These are phyloP conservation scores for Serpula lacrymans DNA, from an alignment of 768 basidiomycete genomes.

Conservation along the genomic window DNA sequence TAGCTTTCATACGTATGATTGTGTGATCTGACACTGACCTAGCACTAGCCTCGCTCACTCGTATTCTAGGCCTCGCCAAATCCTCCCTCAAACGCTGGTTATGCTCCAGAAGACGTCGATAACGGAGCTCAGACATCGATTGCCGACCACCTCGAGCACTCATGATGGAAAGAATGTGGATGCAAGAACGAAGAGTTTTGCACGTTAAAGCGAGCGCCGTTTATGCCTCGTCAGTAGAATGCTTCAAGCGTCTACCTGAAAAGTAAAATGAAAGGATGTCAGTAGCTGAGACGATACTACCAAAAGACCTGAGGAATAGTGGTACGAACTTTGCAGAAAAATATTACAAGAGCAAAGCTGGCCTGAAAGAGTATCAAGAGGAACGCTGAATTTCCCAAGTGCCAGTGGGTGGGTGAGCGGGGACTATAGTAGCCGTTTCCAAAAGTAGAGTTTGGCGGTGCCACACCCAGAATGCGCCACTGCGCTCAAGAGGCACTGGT, in stretches of 20 bases:
- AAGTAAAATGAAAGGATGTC: constrained; percentile 10
- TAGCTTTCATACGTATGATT: constrained; percentile 2
- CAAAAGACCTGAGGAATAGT: constrained; percentile 9
- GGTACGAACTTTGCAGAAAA: constrained; percentile 11
- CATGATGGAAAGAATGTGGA: constrained; percentile 38
- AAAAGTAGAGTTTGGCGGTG: too few relatives aligned
- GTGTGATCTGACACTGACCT: constrained; percentile 50
- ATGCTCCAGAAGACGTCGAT: constrained; percentile 89
- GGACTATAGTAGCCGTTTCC: too few relatives aligned
- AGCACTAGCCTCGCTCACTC: constrained; percentile 88
- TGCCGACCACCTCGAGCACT: constrained; percentile 81
- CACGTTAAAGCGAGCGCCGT: too few relatives aligned
- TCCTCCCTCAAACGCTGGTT: constrained; percentile 91
- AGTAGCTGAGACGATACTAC: constrained; percentile 13
- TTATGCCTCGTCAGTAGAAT: constrained; percentile 18
- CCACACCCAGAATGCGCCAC: too few relatives aligned
- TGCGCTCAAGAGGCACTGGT: too few relatives aligned
- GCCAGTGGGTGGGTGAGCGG: too few relatives aligned
- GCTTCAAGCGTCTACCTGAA: constrained; percentile 15
- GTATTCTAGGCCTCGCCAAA: constrained; percentile 80
- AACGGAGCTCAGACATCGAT: constrained; percentile 97
- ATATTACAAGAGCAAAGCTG: constrained; percentile 1
- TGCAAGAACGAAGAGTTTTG: constrained; percentile 3
- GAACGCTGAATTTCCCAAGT: too few relatives aligned
- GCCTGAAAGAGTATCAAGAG: too few relatives aligned